Percentiles rank a stretch among this genome's conserved stretches.
Conservation (phyloP, 2,329 filamentous ascomycete genomes). For the Claviceps arundinis region DNA sequence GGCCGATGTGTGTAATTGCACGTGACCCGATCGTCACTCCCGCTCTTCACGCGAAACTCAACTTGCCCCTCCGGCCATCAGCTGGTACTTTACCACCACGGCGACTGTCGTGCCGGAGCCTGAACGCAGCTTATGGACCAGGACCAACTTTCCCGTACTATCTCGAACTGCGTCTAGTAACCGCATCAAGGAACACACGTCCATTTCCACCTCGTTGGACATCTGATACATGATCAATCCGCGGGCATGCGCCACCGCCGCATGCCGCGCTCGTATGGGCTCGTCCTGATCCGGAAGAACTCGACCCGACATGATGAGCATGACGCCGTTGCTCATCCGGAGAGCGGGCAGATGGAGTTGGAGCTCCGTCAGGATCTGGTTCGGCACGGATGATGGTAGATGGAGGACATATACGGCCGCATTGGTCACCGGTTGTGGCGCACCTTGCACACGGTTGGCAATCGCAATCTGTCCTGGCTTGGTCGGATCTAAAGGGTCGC, state of each 20-base stretch:
- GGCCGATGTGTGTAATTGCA: too few species aligned
- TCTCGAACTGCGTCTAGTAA: constrained; percentile 2
- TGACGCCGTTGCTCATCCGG: not conserved
- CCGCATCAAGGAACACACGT: not conserved
- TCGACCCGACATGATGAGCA: constrained; percentile 1
- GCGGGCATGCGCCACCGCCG: not conserved
- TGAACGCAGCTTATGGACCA: constrained; percentile 1
- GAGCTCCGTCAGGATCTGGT: not conserved
- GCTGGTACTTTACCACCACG: constrained; percentile 2
- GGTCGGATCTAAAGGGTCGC: not conserved
- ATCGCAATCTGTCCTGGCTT: not conserved
- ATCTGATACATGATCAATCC: constrained; percentile 2
- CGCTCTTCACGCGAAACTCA: not conserved
- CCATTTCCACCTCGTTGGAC: constrained; percentile 4
- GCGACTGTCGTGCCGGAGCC: not conserved
- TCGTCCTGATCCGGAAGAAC: not conserved
- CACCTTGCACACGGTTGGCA: not conserved
- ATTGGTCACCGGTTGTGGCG: not conserved
- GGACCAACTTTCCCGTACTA: not conserved
- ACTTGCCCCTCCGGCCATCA: not conserved
- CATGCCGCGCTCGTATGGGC: not conserved
- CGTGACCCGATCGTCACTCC: not conserved
- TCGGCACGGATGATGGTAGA: not conserved
- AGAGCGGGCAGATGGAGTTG: not conserved
- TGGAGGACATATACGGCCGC: constrained; percentile 7